phyloP scores from a whole-genome alignment of 2,329 filamentous ascomycete genomes.

The Anisogramma anomala region DNA sequence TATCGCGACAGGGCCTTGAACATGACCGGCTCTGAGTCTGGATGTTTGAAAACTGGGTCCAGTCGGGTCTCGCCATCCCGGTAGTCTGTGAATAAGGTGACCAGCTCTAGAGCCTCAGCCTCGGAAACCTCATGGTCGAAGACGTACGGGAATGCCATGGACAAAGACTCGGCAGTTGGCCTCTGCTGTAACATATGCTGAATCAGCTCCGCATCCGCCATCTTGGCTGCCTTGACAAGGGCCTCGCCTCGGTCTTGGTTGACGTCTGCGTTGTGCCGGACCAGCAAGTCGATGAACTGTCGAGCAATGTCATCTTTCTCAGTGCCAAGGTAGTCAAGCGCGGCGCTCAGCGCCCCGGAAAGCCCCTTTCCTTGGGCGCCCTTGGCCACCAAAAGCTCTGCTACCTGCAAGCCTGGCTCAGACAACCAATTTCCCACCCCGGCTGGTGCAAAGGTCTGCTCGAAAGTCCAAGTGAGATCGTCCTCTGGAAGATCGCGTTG shows the following conservation, averaged over 20 bases:
- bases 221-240: constrained; percentile 41
- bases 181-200: constrained; percentile 36
- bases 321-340: constrained; percentile 31
- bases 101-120: constrained; percentile 37
- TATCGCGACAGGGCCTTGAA: constrained; percentile 42
- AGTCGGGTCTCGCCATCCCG: constrained; percentile 34
- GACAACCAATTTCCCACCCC: constrained; percentile 35
- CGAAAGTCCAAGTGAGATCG: constrained; percentile 35
- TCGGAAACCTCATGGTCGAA: constrained; percentile 41
- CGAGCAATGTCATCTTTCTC: constrained; percentile 30
- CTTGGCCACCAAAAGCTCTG: constrained; percentile 36
- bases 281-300: constrained; percentile 33
- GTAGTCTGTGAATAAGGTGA: constrained; percentile 40
- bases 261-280: constrained; percentile 32
- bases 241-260: constrained; percentile 41
- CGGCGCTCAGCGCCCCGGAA: constrained; percentile 32
- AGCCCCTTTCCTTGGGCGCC: constrained; percentile 36
- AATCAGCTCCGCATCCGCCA: constrained; percentile 38
- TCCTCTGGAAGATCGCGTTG: constrained; percentile 28
- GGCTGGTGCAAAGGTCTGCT: constrained; percentile 31
- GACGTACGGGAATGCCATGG: constrained; percentile 43
- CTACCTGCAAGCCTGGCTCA: constrained; percentile 33
- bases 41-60: constrained; percentile 37
- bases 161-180: constrained; percentile 39
- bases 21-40: constrained; percentile 35